phyloP scores from a whole-genome alignment of 164 flowering plant genomes.

The Sextonia rubra region DNA sequence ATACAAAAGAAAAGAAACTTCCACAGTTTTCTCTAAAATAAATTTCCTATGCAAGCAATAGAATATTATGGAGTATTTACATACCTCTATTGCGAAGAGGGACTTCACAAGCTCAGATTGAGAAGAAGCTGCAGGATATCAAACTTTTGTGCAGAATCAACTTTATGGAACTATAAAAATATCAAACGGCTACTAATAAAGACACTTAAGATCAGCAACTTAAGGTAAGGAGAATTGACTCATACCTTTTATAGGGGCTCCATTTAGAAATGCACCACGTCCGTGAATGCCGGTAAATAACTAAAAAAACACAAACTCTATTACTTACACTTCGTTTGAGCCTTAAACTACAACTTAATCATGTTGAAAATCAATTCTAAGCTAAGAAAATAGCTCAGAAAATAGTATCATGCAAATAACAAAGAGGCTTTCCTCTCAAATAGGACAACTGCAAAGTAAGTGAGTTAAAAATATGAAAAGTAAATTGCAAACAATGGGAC shows the following conservation, averaged over 20 bases:
- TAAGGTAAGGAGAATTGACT: background rate
- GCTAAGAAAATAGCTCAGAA: background rate
- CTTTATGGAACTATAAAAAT: too few species aligned
- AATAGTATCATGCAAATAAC: background rate
- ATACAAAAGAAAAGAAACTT: too few species aligned
- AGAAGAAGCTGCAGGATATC: too few species aligned
- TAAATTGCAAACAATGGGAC: background rate
- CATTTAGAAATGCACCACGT: constrained; percentile 88
- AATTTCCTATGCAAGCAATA: too few species aligned
- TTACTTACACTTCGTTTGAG: background rate
- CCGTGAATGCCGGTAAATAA: constrained; percentile 85
- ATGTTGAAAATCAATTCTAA: background rate
- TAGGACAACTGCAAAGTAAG: background rate
- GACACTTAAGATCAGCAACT: background rate
- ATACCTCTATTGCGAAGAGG: too few species aligned
- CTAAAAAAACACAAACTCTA: constrained; percentile 32
- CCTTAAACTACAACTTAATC: background rate
- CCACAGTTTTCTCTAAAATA: too few species aligned
- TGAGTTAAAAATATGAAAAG: background rate
- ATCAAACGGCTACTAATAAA: background rate
- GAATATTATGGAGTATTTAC: too few species aligned
- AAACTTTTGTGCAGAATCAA: too few species aligned
- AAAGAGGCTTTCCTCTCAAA: background rate
- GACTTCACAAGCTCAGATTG: too few species aligned
- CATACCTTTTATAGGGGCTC: constrained; percentile 76